These are phyloP conservation scores for Aspergillus brunneoviolaceus DNA, from an alignment of 2,329 filamentous ascomycete species.

Conservation along the genomic window DNA sequence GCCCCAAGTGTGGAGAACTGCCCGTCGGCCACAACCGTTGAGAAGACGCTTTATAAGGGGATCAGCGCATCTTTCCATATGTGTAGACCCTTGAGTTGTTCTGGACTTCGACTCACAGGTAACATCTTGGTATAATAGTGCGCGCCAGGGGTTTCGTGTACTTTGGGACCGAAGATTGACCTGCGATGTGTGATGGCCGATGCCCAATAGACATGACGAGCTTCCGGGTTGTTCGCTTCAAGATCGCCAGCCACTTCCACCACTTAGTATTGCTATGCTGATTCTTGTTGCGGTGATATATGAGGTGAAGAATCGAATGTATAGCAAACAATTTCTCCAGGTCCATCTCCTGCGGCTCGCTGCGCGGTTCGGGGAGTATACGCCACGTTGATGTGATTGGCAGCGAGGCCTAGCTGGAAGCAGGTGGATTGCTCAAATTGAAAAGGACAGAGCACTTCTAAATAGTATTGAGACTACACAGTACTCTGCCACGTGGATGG, in stretches of 20 bases:
- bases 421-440: background rate
- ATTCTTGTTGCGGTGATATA: conserved; percentile 84
- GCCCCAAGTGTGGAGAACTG: conserved; percentile 72
- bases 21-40: conserved; percentile 67
- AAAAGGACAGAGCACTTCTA: too few relatives aligned
- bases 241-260: conserved; percentile 72
- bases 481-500: too few relatives aligned
- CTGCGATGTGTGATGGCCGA: conserved; percentile 16
- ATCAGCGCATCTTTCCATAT: background rate
- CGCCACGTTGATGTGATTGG: background rate
- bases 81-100: background rate
- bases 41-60: conserved; percentile 51
- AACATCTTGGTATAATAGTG: conserved; percentile 43
- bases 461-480: too few relatives aligned
- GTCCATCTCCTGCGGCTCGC: conserved; percentile 25
- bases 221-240: conserved; percentile 65
- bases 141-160: conserved; percentile 34
- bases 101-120: conserved; percentile 34
- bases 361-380: background rate
- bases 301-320: conserved; percentile 59
- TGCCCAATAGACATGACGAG: conserved; percentile 51
- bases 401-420: too few relatives aligned
- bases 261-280: conserved; percentile 80
- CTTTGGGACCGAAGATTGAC: conserved; percentile 13
- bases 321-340: conserved; percentile 28